These are phyloP conservation scores for Fomitopsis serialis DNA, from an alignment of 768 basidiomycete species.

Conservation along the genomic window DNA sequence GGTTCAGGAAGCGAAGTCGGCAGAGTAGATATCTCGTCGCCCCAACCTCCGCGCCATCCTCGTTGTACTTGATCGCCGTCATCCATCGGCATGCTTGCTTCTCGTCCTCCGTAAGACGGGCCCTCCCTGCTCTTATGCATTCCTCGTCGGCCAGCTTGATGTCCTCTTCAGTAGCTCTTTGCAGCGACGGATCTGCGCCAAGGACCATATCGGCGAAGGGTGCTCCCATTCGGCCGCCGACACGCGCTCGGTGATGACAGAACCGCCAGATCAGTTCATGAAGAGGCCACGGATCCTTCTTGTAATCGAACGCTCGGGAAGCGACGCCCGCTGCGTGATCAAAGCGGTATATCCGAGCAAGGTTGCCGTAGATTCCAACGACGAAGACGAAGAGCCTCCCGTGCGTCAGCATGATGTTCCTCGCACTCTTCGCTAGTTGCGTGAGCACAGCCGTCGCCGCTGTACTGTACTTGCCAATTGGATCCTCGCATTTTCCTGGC, in stretches of 20 bases:
- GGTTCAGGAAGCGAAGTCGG: neutral
- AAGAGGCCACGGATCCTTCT: too few species aligned
- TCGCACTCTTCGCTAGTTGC: slow-evolving; percentile 2
- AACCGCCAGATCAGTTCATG: too few species aligned
- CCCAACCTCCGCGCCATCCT: neutral
- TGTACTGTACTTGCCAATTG: neutral
- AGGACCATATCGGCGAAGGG: neutral
- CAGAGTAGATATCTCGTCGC: neutral
- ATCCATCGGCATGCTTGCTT: neutral
- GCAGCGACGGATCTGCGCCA: neutral
- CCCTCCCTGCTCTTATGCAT: neutral
- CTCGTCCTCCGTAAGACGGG: neutral
- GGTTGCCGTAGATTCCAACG: neutral
- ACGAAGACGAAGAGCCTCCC: slow-evolving; percentile 5
- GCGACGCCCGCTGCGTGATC: too few species aligned
- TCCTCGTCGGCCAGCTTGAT: neutral
- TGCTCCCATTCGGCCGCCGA: too few species aligned
- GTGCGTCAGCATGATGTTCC: slow-evolving; percentile 6
- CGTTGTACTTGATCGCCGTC: neutral
- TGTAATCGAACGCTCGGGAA: too few species aligned
- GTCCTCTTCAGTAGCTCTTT: neutral
- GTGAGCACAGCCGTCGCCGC: neutral
- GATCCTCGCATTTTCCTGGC: neutral
- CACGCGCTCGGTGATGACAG: too few species aligned
- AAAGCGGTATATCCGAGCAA: too few species aligned